A percentile compares a stretch with the other conserved stretches of the same genome.
Evolutionary conservation across 768 basidiomycete species (phyloP).

Genomic region (Boletus fagicola): DNA sequence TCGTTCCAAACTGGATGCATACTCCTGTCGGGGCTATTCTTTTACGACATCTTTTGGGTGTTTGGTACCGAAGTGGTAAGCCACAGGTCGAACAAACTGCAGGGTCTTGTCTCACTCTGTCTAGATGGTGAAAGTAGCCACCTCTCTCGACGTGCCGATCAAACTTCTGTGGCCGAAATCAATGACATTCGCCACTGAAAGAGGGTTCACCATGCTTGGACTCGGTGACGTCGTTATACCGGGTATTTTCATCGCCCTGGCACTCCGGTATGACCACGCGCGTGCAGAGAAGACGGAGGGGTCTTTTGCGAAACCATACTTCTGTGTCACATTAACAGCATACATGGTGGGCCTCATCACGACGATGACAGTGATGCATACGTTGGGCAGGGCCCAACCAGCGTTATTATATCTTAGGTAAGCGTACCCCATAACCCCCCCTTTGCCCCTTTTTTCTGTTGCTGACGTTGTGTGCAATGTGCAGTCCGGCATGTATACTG

Average conservation of each 20-base stretch:
- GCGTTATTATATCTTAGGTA: conserved; percentile 90
- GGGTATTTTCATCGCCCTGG: conserved; percentile 74
- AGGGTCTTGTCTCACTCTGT: neutral
- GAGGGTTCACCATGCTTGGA: conserved; percentile 87
- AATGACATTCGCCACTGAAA: conserved; percentile 41
- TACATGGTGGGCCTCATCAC: conserved; percentile 71
- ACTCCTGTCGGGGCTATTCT: conserved; percentile 78
- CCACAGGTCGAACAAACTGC: conserved; percentile 6
- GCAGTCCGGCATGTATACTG: conserved; percentile 73
- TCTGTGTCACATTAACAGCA: conserved; percentile 61
- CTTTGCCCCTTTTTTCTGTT: neutral
- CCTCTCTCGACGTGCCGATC: conserved; percentile 86
- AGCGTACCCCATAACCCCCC: conserved; percentile 22
- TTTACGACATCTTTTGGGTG: conserved; percentile 97
- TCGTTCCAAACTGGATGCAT: conserved; percentile 85
- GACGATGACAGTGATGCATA: conserved; percentile 87
- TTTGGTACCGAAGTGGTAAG: conserved; percentile 84
- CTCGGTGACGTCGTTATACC: conserved; percentile 82
- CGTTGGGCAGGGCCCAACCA: conserved; percentile 75
- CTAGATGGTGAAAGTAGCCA: conserved; percentile 94
- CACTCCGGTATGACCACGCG: conserved; percentile 79
- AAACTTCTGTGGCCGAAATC: conserved; percentile 88
- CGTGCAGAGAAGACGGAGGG: conserved; percentile 36
- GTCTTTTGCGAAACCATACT: conserved; percentile 70
- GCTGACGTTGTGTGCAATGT: conserved; percentile 3